phyloP scores from a whole-genome alignment of 2,329 filamentous ascomycete species.

The Diaporthe sp. region DNA sequence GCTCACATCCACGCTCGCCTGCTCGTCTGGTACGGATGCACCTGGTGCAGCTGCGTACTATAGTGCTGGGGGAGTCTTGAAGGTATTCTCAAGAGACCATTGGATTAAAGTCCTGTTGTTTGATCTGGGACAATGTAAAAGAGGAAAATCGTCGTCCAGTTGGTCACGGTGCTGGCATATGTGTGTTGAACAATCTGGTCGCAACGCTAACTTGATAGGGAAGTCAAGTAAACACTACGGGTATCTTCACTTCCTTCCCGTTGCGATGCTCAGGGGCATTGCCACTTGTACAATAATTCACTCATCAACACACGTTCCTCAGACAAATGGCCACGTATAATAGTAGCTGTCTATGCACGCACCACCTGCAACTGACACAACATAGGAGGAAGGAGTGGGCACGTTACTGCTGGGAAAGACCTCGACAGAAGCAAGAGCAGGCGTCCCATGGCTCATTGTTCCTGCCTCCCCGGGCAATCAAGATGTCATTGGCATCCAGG shows the following conservation, averaged over 20 bases:
- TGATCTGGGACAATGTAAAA: not conserved
- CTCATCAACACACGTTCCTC: too few relatives aligned
- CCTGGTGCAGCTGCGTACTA: not conserved
- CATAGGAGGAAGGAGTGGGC: not conserved
- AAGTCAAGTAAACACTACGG: conserved; percentile 1
- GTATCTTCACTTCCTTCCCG: not conserved
- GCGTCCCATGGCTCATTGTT: not conserved
- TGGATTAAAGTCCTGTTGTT: not conserved
- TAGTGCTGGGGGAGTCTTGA: too few relatives aligned
- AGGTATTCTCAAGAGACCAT: not conserved
- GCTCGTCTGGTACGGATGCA: not conserved
- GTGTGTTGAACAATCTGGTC: not conserved
- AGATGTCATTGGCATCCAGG: not conserved
- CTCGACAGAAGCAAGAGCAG: not conserved
- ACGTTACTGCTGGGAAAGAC: not conserved
- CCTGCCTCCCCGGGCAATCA: not conserved
- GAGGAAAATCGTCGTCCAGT: not conserved
- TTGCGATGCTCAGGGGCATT: not conserved
- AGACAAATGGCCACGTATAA: too few relatives aligned
- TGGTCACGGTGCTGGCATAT: not conserved
- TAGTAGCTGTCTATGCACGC: not conserved
- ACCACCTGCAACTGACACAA: not conserved
- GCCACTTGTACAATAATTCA: not conserved
- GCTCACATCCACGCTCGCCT: not conserved
- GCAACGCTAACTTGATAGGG: conserved; percentile 21